These are phyloP conservation scores for Trypanosoma rangeli DNA, from an alignment of 208 protist species.

Conservation along the genomic window DNA sequence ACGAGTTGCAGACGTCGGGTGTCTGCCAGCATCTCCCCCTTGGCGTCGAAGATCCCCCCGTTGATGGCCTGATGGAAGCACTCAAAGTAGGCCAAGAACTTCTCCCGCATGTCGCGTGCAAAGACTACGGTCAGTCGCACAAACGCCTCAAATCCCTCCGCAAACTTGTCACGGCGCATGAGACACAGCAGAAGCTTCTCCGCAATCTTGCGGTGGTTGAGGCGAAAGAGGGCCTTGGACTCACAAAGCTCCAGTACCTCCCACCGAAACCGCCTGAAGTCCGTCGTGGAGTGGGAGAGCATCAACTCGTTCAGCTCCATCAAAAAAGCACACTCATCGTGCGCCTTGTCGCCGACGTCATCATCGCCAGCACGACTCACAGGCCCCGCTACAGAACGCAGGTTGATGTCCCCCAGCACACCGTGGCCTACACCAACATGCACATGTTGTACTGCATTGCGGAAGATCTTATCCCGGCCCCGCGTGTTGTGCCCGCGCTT, in stretches of 20 bases:
- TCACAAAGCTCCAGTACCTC: slow-evolving; percentile 75
- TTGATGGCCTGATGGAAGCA: slow-evolving; percentile 83
- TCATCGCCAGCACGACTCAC: not conserved
- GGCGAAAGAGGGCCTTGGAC: slow-evolving; percentile 63
- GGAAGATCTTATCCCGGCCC: slow-evolving; percentile 81
- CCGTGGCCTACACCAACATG: slow-evolving; percentile 84
- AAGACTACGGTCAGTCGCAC: slow-evolving; percentile 80
- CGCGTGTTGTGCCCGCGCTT: slow-evolving; percentile 62
- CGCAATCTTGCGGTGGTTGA: slow-evolving; percentile 76
- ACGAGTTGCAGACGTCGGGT: slow-evolving; percentile 76
- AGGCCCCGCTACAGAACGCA: slow-evolving; percentile 50
- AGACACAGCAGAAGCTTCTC: slow-evolving; percentile 64
- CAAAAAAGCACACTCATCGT: slow-evolving; percentile 56
- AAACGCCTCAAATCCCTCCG: slow-evolving; percentile 84
- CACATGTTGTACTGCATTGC: slow-evolving; percentile 88
- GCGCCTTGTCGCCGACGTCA: not conserved
- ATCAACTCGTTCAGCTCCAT: slow-evolving; percentile 84
- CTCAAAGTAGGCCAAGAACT: slow-evolving; percentile 83
- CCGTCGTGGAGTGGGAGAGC: slow-evolving; percentile 72
- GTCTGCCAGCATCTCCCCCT: slow-evolving; percentile 65
- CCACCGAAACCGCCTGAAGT: slow-evolving; percentile 86
- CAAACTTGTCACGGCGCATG: slow-evolving; percentile 46
- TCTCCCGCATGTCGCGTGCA: slow-evolving; percentile 68
- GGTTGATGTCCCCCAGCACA: slow-evolving; percentile 73
- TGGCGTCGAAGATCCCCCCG: slow-evolving; percentile 71